Base-by-base conservation (phyloP, 768 basidiomycete species). In the Lactarius akahatsu region DNA sequence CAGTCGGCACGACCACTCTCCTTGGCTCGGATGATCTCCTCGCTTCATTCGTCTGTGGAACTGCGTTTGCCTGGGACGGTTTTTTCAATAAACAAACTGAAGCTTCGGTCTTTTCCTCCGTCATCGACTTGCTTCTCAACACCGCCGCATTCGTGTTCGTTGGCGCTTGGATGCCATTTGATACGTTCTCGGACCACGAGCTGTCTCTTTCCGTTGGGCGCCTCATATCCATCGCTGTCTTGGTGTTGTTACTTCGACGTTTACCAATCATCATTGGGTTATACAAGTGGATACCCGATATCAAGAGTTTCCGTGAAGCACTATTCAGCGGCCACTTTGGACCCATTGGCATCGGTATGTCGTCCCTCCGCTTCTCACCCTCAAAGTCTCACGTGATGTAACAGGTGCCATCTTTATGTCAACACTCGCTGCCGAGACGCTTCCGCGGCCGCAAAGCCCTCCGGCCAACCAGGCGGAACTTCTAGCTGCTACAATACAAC, bases 151-250 rank as follows among this genome's bases (percentile, higher is more conserved):
- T 98, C 79, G 88, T 98, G 59, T 98, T 91, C 74, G 90, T 98
- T 67, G 97, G 97, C 67, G 96, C 96, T 40, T 95, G 96, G 89
- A 96, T 96, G 85, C 97, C 97, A 1, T 98, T 99, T 77, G 76
- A 82, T 73, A 81, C 83, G 58, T 98, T 96, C 80, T 78, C 80
- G 66, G 82, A 92, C 74, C 77, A 78, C 10, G 80, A 78, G 52
- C 80, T 90, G 70, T 88, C 89, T 2, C 79, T 99, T 58, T 84
- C 81, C 52, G 87, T 92, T 11, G 94, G 94, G 91, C 81, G 95
- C 34, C 82, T 99, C 23, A 76, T 97, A 59, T 88, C 93, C 45
- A 83, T 96, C 59, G 91, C 91, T 3, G 81, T 98, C 60, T 80
- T 90, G 60, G 83, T 98, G n/a, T 79, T 99, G 59, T 70, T 94